A percentile compares a stretch with the other conserved stretches of the same genome.
Evolutionary conservation across 2,329 filamentous ascomycete species (phyloP).

Genomic region (Hypoxylon sp.): DNA sequence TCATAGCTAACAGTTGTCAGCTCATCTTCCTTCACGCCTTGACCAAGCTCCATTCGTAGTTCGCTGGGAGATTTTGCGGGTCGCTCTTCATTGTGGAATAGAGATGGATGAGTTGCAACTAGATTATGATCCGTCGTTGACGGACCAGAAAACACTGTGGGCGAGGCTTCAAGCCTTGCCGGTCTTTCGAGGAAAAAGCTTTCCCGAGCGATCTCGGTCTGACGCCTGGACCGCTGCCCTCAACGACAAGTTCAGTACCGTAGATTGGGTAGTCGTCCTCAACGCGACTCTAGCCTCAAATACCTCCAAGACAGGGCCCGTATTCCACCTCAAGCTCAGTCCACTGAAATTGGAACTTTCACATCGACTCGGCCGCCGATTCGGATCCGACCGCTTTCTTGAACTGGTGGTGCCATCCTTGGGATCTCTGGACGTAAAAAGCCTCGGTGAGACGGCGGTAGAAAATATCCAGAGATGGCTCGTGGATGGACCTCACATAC

Average conservation of each 20-base stretch:
- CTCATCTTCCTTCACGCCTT: constrained; percentile 50
- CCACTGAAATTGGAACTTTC: constrained; percentile 58
- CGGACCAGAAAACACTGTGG: constrained; percentile 56
- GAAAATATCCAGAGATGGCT: constrained; percentile 53
- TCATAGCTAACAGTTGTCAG: constrained; percentile 27
- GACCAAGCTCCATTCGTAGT: constrained; percentile 57
- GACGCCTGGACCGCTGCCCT: constrained; percentile 58
- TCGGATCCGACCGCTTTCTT: constrained; percentile 66
- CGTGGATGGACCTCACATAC: constrained; percentile 48
- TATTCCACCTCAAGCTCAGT: constrained; percentile 57
- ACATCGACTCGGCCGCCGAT: constrained; percentile 62
- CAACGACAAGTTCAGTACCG: constrained; percentile 45
- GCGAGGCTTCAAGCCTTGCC: constrained; percentile 49
- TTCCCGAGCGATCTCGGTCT: constrained; percentile 57
- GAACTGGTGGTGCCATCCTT: constrained; percentile 59
- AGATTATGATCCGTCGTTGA: constrained; percentile 51
- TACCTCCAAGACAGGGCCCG: constrained; percentile 46
- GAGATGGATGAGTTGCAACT: constrained; percentile 49
- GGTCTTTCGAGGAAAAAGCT: constrained; percentile 52
- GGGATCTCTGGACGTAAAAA: constrained; percentile 45
- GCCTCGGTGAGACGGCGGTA: constrained; percentile 40
- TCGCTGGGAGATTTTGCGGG: constrained; percentile 61
- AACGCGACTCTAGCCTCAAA: constrained; percentile 53
- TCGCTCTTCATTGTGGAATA: constrained; percentile 56
- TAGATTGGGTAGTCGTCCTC: constrained; percentile 53